These are phyloP conservation scores for Panaeolus papilionaceus DNA, from an alignment of 768 basidiomycete genomes.

Conservation along the genomic window DNA sequence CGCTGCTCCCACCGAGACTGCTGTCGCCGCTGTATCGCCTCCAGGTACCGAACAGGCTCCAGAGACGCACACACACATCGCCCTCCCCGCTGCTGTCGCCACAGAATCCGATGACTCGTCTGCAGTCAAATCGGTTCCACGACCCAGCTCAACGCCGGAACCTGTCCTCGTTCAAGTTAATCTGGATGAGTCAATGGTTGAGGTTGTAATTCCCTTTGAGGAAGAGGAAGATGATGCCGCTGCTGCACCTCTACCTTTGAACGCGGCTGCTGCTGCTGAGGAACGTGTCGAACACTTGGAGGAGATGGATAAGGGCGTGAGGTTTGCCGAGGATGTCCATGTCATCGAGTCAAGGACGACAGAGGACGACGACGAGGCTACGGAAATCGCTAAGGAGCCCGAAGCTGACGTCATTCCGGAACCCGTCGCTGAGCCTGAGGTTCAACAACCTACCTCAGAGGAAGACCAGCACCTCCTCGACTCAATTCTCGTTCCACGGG, in stretches of 20 bases:
- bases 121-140: background rate
- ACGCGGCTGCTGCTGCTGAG: background rate
- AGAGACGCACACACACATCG: background rate
- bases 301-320: background rate
- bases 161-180: background rate
- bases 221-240: slow-evolving; percentile 3
- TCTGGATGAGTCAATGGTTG: slow-evolving; percentile 6
- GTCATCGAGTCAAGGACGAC: background rate
- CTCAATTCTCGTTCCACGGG: background rate
- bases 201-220: background rate
- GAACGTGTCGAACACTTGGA: background rate
- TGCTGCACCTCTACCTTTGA: background rate
- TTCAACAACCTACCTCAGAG: background rate
- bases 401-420: background rate
- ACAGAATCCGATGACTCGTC: background rate
- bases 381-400: background rate
- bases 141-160: background rate
- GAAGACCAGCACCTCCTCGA: background rate
- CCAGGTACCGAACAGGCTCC: background rate
- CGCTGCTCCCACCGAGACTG: background rate
- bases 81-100: background rate
- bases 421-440: background rate
- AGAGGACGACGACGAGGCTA: background rate
- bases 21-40: background rate
- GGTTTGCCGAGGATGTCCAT: background rate